Evolutionary conservation across 2,329 filamentous ascomycete genomes (phyloP), one percentile per base, ranked within the genome.

Genomic region (Scedosporium minutisporum): DNA sequence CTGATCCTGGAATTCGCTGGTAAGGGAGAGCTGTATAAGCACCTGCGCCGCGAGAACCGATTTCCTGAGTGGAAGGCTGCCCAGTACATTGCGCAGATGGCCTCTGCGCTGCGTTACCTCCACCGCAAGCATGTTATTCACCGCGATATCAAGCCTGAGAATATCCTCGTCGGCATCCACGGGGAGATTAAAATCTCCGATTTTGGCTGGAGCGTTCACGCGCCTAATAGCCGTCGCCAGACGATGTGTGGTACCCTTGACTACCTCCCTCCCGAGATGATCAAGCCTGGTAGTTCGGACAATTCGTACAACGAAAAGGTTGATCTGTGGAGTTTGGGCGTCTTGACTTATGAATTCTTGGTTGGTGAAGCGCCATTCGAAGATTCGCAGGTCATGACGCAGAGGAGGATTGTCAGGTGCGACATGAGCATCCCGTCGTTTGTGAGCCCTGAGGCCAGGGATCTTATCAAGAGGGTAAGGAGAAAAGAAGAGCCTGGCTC

Each of bases 141-240:
- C 76, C 85, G 93, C 64, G 93, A 97, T 70, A 97, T 97, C 78
- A 97, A 97, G 80, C 93, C 93, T 2, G 93, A 97, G 77, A 97
- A 97, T 71, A 97, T 97, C 66, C 83, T 97, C 23, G 88, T 97
- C 33, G 93, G 93, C 14, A 92, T 97, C 64, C 93, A 97, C 72
- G 95, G 93, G 67, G 95, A 99, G 80, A 93, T 99, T 78, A 99
- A 99, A 77, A 93, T 99, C 71, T 96, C 91, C 4, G 95, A 99
- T 75, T 99, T 97, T 71, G 93, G 95, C 59, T 99, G 95, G 95
- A 96, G 90, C 73, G 95, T 97, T 3, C 95, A 99, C 75, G 95
- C 95, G 4, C 95, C 95, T 29, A 97, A 96, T 76, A 96, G 93
- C 77, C 82, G 95, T 68, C 84, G 95, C 65, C 89, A 93, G 71